Evolutionary conservation across 768 basidiomycete species (phyloP).

Genomic region (Pisolithus microcarpus): DNA sequence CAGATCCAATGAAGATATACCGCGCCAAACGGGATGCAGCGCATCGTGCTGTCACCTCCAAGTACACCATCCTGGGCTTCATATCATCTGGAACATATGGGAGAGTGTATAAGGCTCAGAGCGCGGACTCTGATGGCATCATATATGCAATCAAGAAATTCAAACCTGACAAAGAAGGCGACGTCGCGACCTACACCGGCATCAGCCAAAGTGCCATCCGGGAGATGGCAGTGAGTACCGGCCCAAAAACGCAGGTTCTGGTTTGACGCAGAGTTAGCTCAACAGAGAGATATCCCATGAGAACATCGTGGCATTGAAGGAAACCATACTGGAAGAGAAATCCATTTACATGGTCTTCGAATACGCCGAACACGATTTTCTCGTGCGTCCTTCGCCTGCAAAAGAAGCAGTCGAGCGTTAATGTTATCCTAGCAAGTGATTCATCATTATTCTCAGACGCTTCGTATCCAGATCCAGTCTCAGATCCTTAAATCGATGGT

Average conservation of each 20-base stretch:
- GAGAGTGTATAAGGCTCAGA: conserved; percentile 94
- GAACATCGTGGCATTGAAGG: conserved; percentile 85
- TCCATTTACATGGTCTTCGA: conserved; percentile 99
- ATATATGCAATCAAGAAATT: conserved; percentile 99
- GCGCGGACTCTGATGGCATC: conserved; percentile 56
- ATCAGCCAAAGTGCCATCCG: conserved; percentile 96
- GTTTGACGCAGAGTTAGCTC: conserved; percentile 42
- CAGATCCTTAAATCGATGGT: conserved; percentile 88
- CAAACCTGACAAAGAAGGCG: conserved; percentile 99
- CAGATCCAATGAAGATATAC: conserved; percentile 83
- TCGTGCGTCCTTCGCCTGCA: conserved; percentile 46
- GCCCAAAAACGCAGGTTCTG: background rate
- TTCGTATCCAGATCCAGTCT: conserved; percentile 66
- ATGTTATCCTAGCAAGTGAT: conserved; percentile 77
- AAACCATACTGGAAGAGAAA: conserved; percentile 96
- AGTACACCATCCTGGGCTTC: conserved; percentile 91
- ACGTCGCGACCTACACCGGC: conserved; percentile 90
- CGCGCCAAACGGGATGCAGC: conserved; percentile 69
- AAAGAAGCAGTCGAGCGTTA: background rate
- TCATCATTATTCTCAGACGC: conserved; percentile 90
- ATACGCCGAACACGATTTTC: conserved; percentile 97
- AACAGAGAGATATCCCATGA: conserved; percentile 87
- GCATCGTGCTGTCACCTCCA: conserved; percentile 62
- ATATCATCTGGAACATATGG: conserved; percentile 98
- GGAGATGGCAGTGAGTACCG: conserved; percentile 80